These are phyloP conservation scores for Pouteria glomerata DNA, from an alignment of 148 eudicot genomes.

Conservation along the genomic window DNA sequence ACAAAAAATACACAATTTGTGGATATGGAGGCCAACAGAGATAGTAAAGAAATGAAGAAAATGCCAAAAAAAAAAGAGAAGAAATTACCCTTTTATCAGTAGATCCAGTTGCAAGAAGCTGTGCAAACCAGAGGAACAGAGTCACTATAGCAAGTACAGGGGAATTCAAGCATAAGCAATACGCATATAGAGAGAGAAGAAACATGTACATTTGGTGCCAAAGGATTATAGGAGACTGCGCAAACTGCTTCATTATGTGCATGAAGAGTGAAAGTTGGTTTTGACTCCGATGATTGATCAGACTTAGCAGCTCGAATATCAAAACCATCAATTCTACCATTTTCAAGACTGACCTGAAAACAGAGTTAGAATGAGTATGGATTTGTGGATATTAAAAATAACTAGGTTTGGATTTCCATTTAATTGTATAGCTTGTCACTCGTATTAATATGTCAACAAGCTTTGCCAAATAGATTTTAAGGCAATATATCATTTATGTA, in stretches of 20 bases:
- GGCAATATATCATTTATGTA: too few relatives aligned
- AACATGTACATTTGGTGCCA: constrained; percentile 58
- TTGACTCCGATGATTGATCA: constrained; percentile 33
- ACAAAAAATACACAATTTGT: background rate
- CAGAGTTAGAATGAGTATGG: too few relatives aligned
- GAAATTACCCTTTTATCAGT: constrained; percentile 65
- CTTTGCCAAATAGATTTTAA: too few relatives aligned
- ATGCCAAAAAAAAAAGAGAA: background rate
- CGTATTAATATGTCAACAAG: too few relatives aligned
- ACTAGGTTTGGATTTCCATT: too few relatives aligned
- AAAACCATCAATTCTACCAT: constrained; percentile 73
- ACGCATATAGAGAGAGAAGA: background rate
- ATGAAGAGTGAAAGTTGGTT: constrained; percentile 77
- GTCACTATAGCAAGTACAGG: constrained; percentile 8
- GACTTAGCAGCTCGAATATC: constrained; percentile 46
- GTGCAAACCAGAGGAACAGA: constrained; percentile 15
- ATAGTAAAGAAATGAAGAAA: background rate
- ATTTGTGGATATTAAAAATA: too few relatives aligned
- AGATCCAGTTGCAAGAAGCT: constrained; percentile 89
- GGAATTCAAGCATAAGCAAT: constrained; percentile 3
- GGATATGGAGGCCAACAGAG: background rate
- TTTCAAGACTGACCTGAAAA: constrained; percentile 84
- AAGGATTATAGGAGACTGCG: constrained; percentile 58
- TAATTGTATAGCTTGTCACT: too few relatives aligned
- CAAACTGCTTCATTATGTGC: constrained; percentile 93